phyloP scores from a whole-genome alignment of 495 filamentous ascomycete species.

The Umbilicaria muhlenbergii region DNA sequence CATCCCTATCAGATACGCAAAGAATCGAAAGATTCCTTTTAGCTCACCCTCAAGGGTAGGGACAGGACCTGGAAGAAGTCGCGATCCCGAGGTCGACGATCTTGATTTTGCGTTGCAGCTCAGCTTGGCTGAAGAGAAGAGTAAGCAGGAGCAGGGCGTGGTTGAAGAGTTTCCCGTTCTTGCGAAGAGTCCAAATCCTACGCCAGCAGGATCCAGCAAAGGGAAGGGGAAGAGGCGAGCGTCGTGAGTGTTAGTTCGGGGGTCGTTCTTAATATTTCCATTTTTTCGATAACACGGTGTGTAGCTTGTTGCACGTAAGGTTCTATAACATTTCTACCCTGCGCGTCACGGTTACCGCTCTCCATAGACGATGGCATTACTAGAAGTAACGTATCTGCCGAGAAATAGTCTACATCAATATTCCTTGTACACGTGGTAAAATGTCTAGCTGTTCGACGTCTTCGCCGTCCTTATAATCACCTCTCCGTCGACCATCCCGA shows the following conservation, averaged over 20 bases:
- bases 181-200: constrained; percentile 11
- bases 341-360: too few relatives aligned
- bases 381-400: too few relatives aligned
- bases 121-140: constrained; percentile 67
- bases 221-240: constrained; percentile 28
- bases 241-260: not conserved
- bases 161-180: constrained; percentile 46
- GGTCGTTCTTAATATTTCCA: too few relatives aligned
- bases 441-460: not conserved
- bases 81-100: constrained; percentile 47
- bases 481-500: constrained; percentile 72
- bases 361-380: too few relatives aligned
- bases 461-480: constrained; percentile 36
- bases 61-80: constrained; percentile 10
- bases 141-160: constrained; percentile 21
- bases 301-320: too few relatives aligned
- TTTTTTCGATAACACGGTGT: too few relatives aligned
- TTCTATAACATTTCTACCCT: too few relatives aligned
- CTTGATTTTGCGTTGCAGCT: constrained; percentile 71
- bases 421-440: too few relatives aligned
- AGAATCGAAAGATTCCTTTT: constrained; percentile 20
- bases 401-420: too few relatives aligned
- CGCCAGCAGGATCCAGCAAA: constrained; percentile 12
- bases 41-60: constrained; percentile 9
- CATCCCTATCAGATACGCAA: constrained; percentile 37